Conservation (phyloP, 23 red algal species). For the Cyanidioschyzon merolae region DNA sequence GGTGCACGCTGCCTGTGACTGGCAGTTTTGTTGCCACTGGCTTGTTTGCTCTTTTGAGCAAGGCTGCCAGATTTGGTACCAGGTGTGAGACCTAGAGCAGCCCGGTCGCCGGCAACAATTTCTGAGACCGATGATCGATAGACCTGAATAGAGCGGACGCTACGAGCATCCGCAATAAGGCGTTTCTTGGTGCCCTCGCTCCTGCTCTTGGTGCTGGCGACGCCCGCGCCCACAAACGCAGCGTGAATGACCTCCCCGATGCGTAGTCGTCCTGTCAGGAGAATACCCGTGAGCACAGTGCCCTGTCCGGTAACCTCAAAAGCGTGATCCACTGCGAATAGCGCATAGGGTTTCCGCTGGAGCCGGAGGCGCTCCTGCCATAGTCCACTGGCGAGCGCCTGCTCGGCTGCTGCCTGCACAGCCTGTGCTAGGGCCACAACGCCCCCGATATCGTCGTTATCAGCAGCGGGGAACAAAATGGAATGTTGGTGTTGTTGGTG, state of each 20-base stretch:
- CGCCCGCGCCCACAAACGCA: not conserved
- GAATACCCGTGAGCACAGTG: constrained; percentile 23
- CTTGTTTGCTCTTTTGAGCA: not conserved
- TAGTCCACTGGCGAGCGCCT: not conserved
- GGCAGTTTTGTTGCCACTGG: not conserved
- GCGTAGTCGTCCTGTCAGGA: constrained; percentile 20
- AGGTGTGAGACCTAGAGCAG: constrained; percentile 7
- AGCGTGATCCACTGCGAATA: constrained; percentile 23
- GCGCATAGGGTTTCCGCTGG: not conserved
- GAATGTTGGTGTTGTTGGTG: too few species aligned
- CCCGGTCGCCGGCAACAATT: constrained; percentile 13
- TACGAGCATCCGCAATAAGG: not conserved
- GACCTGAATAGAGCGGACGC: constrained; percentile 13
- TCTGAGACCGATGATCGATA: constrained; percentile 8
- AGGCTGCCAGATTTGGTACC: not conserved
- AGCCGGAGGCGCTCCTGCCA: not conserved
- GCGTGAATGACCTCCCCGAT: not conserved
- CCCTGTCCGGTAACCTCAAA: constrained; percentile 22
- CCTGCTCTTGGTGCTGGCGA: not conserved
- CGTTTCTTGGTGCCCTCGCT: too few species aligned
- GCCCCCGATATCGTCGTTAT: not conserved
- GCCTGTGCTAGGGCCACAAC: not conserved
- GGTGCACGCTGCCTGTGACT: not conserved
- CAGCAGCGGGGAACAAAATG: too few species aligned
- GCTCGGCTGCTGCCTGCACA: not conserved